phyloP scores from a whole-genome alignment of 345 rosid species.

The Clausena lansium region DNA sequence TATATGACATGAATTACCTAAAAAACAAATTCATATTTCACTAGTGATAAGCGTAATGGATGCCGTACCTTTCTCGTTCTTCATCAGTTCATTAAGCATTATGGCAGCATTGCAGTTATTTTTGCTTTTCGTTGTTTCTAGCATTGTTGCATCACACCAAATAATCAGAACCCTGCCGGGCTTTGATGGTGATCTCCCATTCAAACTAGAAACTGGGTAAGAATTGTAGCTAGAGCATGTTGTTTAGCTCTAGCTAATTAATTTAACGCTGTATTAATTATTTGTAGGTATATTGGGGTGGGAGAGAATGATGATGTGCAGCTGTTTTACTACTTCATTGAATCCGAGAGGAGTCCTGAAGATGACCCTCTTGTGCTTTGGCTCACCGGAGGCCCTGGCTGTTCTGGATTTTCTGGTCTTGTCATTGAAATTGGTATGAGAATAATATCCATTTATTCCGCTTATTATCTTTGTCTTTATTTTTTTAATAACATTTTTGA shows the following conservation, averaged over 20 bases:
- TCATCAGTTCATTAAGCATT: no score
- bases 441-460: no score
- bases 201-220: slow-evolving; percentile 14
- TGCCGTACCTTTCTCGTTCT: no score
- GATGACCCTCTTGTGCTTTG: slow-evolving; percentile 32
- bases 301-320: slow-evolving; percentile 26
- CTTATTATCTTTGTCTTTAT: background rate
- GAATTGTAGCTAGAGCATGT: no score
- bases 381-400: slow-evolving; percentile 39
- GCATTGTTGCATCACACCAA: background rate
- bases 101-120: no score
- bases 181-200: background rate
- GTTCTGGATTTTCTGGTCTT: slow-evolving; percentile 26
- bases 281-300: slow-evolving; percentile 26
- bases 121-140: background rate
- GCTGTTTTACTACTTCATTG: slow-evolving; percentile 25
- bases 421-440: slow-evolving; percentile 21
- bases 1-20: no score
- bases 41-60: no score
- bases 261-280: no score
- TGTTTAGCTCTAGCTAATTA: no score
- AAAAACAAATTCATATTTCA: no score
- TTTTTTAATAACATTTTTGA: no score
- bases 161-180: slow-evolving; percentile 4
- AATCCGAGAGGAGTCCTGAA: slow-evolving; percentile 16